Base-by-base conservation (phyloP, 345 rosid species). In the Lagerstroemia speciosa region DNA sequence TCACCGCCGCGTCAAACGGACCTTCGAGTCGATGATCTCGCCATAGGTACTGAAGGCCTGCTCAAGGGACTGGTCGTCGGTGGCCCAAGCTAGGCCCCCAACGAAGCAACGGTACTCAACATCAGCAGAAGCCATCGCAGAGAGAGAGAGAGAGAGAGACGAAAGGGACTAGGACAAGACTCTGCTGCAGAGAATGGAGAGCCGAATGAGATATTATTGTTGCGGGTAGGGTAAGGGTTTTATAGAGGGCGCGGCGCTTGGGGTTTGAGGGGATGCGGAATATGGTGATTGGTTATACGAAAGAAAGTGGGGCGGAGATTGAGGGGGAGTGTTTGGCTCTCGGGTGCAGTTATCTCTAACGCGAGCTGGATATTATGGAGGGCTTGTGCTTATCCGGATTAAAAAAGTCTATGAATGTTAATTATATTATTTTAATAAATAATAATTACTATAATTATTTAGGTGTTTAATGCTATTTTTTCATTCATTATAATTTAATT, bases 61-160 rank as follows among this genome's bases (percentile, higher is more conserved):
- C 55, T 82, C 83, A 0, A 93, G 86, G 33, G 83, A 69, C 33
- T 33, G 67, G 73, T 93, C 98, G 57, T 78, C 85, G 45, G 97
- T 93, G 77, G 92, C 94, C 97, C 97, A 93, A 0, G 97, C 98
- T 0, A 93, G 91, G 76, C 98, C 97, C 40, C 97, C 98, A 38
- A 91, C 96, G 70, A 93, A 93, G 83, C 98, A 93, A 62, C 98
- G 63, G 72, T 0, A 93, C 83, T 93, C 98, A 19, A 78, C 66
- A 31, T 93, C 97, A 0, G 85, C 84, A 0, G 98, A 68, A 6
- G 92, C 88, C 97, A 87, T 84, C 6, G 57, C 14, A 5, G 3
- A 6, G 6, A 0, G 20, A 17, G 1, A 20, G 0, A 27, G 2
- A 4, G 24, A 26, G 41, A 27, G 19, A 16, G 10, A 41, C n/a